Conservation (phyloP, 2,329 filamentous ascomycete species). For the Ophiocordyceps camponoti-saundersi region DNA sequence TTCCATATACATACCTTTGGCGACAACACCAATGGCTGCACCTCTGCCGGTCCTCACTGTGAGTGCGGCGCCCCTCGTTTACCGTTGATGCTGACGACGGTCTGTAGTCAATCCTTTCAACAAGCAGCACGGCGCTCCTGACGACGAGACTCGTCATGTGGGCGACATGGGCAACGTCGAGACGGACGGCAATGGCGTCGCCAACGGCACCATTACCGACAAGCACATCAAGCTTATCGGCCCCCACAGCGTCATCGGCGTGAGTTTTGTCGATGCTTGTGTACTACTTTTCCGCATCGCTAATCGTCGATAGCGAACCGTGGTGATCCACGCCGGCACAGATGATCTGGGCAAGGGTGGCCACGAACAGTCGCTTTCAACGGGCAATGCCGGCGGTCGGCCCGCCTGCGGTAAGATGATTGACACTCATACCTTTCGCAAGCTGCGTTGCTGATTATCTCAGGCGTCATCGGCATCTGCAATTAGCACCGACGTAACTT, state of each 20-base stretch:
- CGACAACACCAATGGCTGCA: conserved; percentile 99
- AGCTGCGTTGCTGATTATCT: conserved; percentile 1
- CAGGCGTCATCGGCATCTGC: conserved; percentile 80
- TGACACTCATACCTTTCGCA: not conserved
- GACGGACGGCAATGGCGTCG: conserved; percentile 84
- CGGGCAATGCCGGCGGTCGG: conserved; percentile 82
- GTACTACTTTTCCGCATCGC: not conserved
- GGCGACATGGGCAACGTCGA: conserved; percentile 96
- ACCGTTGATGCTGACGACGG: conserved; percentile 3
- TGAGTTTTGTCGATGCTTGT: conserved; percentile 23
- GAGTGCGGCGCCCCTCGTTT: conserved; percentile 19
- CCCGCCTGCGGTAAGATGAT: conserved; percentile 72
- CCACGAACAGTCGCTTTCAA: conserved; percentile 94
- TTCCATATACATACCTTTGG: conserved; percentile 99
- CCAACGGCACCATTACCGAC: conserved; percentile 66
- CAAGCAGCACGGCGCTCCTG: conserved; percentile 82
- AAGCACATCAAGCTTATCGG: conserved; percentile 89
- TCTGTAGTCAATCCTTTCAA: conserved; percentile 74
- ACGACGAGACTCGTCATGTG: conserved; percentile 75
- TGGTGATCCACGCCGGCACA: conserved; percentile 88
- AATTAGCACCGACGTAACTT: conserved; percentile 25
- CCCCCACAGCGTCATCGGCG: conserved; percentile 83
- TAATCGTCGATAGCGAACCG: conserved; percentile 55
- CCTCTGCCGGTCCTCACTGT: conserved; percentile 95
- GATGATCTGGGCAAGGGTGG: conserved; percentile 91